Evolutionary conservation across 2,329 filamentous ascomycete genomes (phyloP), one percentile per base, ranked within the genome.

Genomic region (Sclerotinia nivalis): DNA sequence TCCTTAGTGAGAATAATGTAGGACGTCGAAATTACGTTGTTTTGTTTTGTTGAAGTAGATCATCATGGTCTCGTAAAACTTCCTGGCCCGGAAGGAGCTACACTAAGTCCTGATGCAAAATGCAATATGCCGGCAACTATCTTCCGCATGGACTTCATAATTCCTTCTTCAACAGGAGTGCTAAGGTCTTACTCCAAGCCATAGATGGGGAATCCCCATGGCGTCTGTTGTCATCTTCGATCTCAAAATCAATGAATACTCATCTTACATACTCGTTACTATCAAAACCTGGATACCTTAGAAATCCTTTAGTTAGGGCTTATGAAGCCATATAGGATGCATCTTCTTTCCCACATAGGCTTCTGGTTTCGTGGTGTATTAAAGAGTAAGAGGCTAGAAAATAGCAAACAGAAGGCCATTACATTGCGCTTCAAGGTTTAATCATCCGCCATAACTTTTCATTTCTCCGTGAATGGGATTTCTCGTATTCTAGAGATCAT

Each of bases 191-290:
- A 47, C 22, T 18, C 6, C 40, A 56, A 37, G 18, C 50, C 56
- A 58, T 56, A 10, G 34, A 56, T 50, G 67, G 67, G 20, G 45
- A 47, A 64, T 65, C 22, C 49, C 67, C 67, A 69, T 56, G 67
- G 49, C 59, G 40, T 45, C 54, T 37, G n/a, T 49, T 54, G 25
- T 56, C 67, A 69, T 69, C 40, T 55, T 58, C 37, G 50, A 65
- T 40, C 37, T 40, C 47, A n/a, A 56, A 65, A 12, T 56, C 28
- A 62, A 40, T 45, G 45, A 37, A 15, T 9, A 1, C n/a, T 47
- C 34, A 37, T 45, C 56, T 28, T 37, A 34, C 7, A 28, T 20
- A 40, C 47, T 28, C 31, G 13, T 47, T 28, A 22, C 59, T 56
- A 49, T 43, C 50, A 56, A 37, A 3, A 20, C 47, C 47, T 40